Conservation (phyloP, 129 eudicot species). For the Lactuca sativa region DNA sequence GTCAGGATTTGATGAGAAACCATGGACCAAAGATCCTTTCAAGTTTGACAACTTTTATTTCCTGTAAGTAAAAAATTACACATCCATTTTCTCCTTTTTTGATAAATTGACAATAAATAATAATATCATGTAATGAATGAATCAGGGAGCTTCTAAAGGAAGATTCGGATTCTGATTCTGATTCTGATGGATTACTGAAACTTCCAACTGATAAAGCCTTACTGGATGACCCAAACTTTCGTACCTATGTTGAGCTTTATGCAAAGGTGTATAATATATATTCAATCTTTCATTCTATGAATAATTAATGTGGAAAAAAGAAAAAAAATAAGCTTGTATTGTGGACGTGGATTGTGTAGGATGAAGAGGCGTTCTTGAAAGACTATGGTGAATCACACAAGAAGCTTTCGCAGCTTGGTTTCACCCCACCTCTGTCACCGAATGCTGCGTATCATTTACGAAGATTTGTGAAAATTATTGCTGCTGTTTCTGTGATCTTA, state of each 20-base stretch:
- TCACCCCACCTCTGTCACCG: slow-evolving; percentile 37
- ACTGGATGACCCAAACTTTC: slow-evolving; percentile 64
- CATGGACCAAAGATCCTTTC: slow-evolving; percentile 72
- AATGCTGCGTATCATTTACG: slow-evolving; percentile 21
- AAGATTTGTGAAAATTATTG: slow-evolving; percentile 47
- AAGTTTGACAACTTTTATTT: slow-evolving; percentile 96
- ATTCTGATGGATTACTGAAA: too few relatives aligned
- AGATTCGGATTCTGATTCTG: too few relatives aligned
- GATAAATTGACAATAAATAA: too few relatives aligned
- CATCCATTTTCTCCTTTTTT: too few relatives aligned
- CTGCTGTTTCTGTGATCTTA: slow-evolving; percentile 60
- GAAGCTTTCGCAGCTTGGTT: slow-evolving; percentile 87
- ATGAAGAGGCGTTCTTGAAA: slow-evolving; percentile 79
- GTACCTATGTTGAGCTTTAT: slow-evolving; percentile 62
- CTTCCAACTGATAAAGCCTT: slow-evolving; percentile 82
- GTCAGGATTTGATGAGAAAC: too few relatives aligned
- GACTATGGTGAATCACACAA: slow-evolving; percentile 94
- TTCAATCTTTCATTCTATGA: too few relatives aligned
- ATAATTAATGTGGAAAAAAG: too few relatives aligned
- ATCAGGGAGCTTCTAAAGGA: slow-evolving; percentile 79
- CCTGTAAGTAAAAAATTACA: too few relatives aligned
- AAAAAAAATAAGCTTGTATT: neutral
- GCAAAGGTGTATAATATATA: too few relatives aligned
- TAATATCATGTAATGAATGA: slow-evolving; percentile 16
- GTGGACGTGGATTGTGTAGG: too few relatives aligned